phyloP scores from a whole-genome alignment of 805 yeast species.

The Candida chilensis region DNA sequence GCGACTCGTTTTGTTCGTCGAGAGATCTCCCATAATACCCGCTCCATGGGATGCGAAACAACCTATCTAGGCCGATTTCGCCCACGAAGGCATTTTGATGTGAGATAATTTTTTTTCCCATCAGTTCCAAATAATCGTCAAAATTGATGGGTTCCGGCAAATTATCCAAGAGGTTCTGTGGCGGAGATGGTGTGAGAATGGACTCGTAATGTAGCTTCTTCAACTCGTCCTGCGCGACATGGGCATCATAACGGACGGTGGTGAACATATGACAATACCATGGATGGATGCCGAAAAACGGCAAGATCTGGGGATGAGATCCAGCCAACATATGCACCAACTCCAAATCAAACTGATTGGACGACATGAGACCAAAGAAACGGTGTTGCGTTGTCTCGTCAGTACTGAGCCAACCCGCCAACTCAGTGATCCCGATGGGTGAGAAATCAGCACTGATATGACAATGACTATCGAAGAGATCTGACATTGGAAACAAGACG shows the following conservation, averaged over 20 bases:
- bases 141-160: conserved; percentile 59
- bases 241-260: conserved; percentile 7
- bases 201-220: conserved; percentile 47
- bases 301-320: conserved; percentile 15
- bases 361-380: conserved; percentile 33
- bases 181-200: conserved; percentile 35
- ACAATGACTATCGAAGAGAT: conserved; percentile 1
- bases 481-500: too few relatives aligned
- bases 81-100: conserved; percentile 46
- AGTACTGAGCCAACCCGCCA: too few relatives aligned
- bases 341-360: conserved; percentile 27
- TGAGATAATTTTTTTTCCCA: conserved; percentile 14
- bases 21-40: conserved; percentile 39
- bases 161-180: conserved; percentile 23
- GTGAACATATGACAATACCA: conserved; percentile 75
- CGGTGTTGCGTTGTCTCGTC: too few relatives aligned
- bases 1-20: conserved; percentile 9
- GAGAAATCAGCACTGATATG: not conserved
- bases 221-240: conserved; percentile 6
- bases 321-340: conserved; percentile 10
- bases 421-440: too few relatives aligned
- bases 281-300: conserved; percentile 79
- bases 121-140: conserved; percentile 15
- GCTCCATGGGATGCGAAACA: conserved; percentile 54
- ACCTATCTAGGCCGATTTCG: conserved; percentile 85